Base-by-base conservation (phyloP, 2,329 filamentous ascomycete species). In the Alternaria alternata region DNA sequence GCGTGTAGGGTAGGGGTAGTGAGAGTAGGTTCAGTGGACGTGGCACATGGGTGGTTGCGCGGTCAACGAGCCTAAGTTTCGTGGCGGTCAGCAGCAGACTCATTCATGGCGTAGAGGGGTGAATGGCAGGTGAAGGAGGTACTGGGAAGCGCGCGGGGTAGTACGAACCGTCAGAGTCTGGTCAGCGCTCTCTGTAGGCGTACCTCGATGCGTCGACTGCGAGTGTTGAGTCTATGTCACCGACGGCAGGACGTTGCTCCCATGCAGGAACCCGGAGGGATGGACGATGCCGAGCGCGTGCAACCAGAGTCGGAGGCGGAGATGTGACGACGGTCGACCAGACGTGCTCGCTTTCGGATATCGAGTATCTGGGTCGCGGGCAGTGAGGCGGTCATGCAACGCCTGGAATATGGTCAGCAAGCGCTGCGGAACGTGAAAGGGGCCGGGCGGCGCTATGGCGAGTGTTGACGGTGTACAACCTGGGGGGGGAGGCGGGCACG, bases 401-500 rank as follows among this genome's bases (percentile, higher is more conserved):
- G 59, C 64, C 73, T 76, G 65, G 62, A 62, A 65, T 56, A 56
- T 65, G 61, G 71, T 78, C 71, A 78, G 74, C 71, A 61, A 59
- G 66, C 59, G 65, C 59, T 60, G 64, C 62, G 62, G 61, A 64
- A 65, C 56, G 64, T 65, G 69, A 71, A 73, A 71, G 69, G 69
- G 71, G 67, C 67, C 51, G 49, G 46, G 32, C 52, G 65, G 65
- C 65, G 69, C 67, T 66, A 66, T 68, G 69, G 65, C 73, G 66
- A 68, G 60, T 74, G 75, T 65, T 63, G 75, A 67, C 63, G 73
- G 75, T 64, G 75, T 76, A 75, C 74, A 63, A 72, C 70, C 73
- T 74, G 5, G 22, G 70, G 71, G 51, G 64, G 70, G 70, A 49
- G 64, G 64, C 67, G 70, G 68, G 65, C 70, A 71, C 69, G 61